phyloP scores from a whole-genome alignment of 1,139 yeast genomes.

The Saccharomyces hybrid region DNA sequence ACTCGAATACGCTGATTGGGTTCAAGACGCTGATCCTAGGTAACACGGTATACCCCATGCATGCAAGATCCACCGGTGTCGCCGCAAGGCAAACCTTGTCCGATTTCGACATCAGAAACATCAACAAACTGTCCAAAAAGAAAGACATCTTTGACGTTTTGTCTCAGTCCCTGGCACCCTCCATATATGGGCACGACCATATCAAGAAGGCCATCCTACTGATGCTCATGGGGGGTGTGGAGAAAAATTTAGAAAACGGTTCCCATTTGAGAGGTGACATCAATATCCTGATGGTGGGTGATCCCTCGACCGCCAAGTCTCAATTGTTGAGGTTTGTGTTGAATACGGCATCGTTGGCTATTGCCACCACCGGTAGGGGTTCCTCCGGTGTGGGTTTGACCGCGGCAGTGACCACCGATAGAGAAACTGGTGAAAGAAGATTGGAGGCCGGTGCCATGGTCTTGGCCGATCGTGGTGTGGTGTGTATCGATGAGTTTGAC shows the following conservation, averaged over 20 bases:
- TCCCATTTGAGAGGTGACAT: conserved; percentile 98
- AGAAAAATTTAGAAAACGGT: conserved; percentile 89
- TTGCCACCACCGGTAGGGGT: conserved; percentile 98
- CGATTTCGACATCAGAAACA: conserved; percentile 78
- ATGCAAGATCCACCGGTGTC: conserved; percentile 82
- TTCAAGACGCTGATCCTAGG: conserved; percentile 79
- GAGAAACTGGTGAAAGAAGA: conserved; percentile 94
- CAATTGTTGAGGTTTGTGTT: conserved; percentile 89
- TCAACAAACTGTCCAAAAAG: conserved; percentile 66
- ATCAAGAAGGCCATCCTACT: conserved; percentile 86
- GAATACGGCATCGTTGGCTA: conserved; percentile 90
- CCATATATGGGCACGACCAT: conserved; percentile 87
- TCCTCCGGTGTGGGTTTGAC: conserved; percentile 99
- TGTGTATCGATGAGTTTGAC: conserved; percentile 97
- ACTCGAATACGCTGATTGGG: conserved; percentile 50
- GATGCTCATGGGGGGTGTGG: conserved; percentile 90
- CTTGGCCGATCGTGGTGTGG: conserved; percentile 92
- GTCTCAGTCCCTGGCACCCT: conserved; percentile 86
- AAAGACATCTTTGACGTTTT: conserved; percentile 68
- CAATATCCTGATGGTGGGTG: conserved; percentile 94
- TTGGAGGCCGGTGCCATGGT: conserved; percentile 99
- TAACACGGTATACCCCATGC: conserved; percentile 80
- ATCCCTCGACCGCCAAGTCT: conserved; percentile 96
- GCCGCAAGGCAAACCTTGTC: conserved; percentile 69
- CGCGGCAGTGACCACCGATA: conserved; percentile 95